These are phyloP conservation scores for Citrus glauca DNA, from an alignment of 345 rosid genomes.

Conservation along the genomic window DNA sequence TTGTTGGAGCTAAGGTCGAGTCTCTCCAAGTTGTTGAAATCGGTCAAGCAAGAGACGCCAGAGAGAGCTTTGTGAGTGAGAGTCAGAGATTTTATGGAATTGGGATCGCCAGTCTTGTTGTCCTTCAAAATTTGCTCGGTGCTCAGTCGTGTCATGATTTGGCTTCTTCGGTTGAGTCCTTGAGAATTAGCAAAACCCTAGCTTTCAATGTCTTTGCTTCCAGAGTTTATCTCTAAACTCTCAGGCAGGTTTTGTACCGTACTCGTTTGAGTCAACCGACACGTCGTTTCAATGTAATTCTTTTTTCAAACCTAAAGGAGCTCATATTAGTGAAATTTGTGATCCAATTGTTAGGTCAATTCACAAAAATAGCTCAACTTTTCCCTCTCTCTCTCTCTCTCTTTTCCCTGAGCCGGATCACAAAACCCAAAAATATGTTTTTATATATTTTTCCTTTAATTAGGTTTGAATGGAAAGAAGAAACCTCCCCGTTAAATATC, in stretches of 20 bases:
- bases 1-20: conserved; percentile 79
- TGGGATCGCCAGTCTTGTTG: conserved; percentile 39
- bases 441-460: no score
- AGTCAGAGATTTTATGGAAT: conserved; percentile 52
- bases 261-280: no score
- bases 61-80: conserved; percentile 75
- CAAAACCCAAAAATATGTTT: no score
- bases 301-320: neutral
- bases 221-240: neutral
- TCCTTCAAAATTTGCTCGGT: conserved; percentile 60
- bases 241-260: no score
- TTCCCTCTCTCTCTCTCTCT: no score
- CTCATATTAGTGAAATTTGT: no score
- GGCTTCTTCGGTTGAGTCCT: neutral
- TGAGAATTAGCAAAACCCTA: conserved; percentile 19
- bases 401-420: no score
- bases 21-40: conserved; percentile 69
- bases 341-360: no score
- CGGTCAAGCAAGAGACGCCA: conserved; percentile 61
- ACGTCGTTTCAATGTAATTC: no score
- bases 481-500: no score
- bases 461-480: no score
- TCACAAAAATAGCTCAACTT: no score
- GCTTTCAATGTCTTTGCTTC: neutral
- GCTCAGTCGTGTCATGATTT: conserved; percentile 44